phyloP scores from a whole-genome alignment of 345 rosid genomes.

The Hibiscus syriacus region DNA sequence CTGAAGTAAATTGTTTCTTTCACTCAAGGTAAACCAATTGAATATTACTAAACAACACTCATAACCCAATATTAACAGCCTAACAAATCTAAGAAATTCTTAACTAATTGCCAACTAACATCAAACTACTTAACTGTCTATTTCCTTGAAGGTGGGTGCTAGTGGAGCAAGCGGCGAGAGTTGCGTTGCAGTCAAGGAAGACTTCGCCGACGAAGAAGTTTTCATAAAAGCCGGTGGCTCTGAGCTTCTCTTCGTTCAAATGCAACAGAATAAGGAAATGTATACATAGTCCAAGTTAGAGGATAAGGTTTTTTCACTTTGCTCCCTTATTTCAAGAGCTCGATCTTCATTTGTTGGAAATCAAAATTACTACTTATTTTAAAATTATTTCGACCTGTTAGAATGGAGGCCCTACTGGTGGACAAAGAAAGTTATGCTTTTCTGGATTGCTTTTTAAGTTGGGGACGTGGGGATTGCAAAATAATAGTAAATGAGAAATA shows the following conservation, averaged over 20 bases:
- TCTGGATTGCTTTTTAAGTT: neutral
- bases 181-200: too few relatives aligned
- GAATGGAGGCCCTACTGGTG: neutral
- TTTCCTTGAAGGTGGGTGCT: constrained; percentile 40
- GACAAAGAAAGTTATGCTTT: neutral
- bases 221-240: too few relatives aligned
- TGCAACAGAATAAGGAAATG: constrained; percentile 76
- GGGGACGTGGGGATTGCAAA: neutral
- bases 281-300: constrained; percentile 66
- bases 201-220: too few relatives aligned
- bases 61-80: too few relatives aligned
- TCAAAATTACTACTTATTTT: neutral
- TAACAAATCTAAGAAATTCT: too few relatives aligned
- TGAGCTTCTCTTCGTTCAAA: too few relatives aligned
- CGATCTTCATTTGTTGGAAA: neutral
- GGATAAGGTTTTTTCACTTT: constrained; percentile 52
- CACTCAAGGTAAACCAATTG: too few relatives aligned
- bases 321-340: neutral
- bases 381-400: neutral
- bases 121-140: too few relatives aligned
- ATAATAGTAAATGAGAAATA: neutral
- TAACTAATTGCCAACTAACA: too few relatives aligned
- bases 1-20: too few relatives aligned
- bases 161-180: constrained; percentile 40
- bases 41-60: constrained; percentile 14